A percentile compares a stretch with the other conserved stretches of the same genome.
Evolutionary conservation across 2,329 filamentous ascomycete genomes (phyloP).

Genomic region (Ascosphaera apis): DNA sequence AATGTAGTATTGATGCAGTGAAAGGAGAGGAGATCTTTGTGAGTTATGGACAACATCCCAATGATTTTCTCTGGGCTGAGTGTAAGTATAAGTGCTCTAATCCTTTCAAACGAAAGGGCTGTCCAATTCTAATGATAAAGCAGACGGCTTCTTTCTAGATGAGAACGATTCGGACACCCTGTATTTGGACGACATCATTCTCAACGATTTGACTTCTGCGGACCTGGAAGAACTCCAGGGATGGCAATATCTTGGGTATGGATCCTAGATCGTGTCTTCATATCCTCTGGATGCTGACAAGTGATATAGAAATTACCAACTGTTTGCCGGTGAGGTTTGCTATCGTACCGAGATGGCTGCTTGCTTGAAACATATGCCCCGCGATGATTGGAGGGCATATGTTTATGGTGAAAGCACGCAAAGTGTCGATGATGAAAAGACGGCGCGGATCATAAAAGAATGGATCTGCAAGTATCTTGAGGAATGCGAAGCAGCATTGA

Average conservation of each 20-base stretch:
- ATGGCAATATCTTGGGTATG: conserved; percentile 19
- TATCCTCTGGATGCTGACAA: background rate
- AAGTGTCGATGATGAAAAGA: conserved; percentile 11
- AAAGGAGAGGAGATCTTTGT: conserved; percentile 21
- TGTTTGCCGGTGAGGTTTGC: conserved; percentile 17
- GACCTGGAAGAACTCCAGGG: conserved; percentile 14
- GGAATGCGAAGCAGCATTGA: conserved; percentile 13
- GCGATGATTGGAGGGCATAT: conserved; percentile 17
- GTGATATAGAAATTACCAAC: conserved; percentile 17
- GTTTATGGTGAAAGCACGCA: conserved; percentile 15
- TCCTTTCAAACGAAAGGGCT: background rate
- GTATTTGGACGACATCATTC: conserved; percentile 20
- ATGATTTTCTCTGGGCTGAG: conserved; percentile 21
- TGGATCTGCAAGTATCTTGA: conserved; percentile 15
- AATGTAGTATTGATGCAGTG: conserved; percentile 7
- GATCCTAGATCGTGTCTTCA: background rate
- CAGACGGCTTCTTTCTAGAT: conserved; percentile 22
- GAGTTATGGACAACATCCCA: conserved; percentile 21
- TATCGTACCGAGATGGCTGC: conserved; percentile 21
- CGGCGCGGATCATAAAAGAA: conserved; percentile 12
- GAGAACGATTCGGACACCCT: conserved; percentile 18
- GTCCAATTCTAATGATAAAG: background rate
- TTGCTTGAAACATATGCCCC: conserved; percentile 17
- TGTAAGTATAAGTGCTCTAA: conserved; percentile 11
- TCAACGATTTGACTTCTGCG: conserved; percentile 11